Conservation (phyloP, 2,329 filamentous ascomycete species). For the Sporothrix phasma region DNA sequence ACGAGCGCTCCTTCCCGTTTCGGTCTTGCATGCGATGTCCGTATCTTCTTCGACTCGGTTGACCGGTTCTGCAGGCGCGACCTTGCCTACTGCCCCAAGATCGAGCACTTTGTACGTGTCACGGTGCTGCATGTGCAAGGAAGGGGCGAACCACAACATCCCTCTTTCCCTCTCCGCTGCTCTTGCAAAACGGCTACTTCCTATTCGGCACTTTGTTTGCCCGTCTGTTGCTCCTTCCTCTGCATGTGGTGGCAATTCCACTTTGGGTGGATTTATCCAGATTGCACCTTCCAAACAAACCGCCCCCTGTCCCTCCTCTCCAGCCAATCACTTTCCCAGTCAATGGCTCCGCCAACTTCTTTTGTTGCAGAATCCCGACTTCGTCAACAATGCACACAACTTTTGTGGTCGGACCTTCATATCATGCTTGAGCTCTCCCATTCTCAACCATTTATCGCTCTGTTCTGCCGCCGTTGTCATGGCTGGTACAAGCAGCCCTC, state of each 20-base stretch:
- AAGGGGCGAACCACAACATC: neutral
- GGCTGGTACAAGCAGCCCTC: neutral
- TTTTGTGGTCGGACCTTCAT: no score
- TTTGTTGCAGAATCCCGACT: neutral
- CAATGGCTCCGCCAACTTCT: neutral
- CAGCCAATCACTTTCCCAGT: neutral
- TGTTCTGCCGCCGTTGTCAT: conserved; percentile 8
- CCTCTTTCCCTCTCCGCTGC: neutral
- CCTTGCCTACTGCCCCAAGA: neutral
- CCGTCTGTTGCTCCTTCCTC: neutral
- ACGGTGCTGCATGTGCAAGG: neutral
- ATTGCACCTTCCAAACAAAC: neutral
- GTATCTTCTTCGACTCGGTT: neutral
- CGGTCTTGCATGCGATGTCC: neutral
- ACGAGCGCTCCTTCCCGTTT: neutral
- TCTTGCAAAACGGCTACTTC: neutral
- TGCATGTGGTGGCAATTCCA: neutral
- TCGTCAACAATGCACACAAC: neutral
- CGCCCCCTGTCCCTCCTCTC: neutral
- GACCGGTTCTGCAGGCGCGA: neutral
- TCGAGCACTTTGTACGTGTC: neutral
- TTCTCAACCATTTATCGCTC: neutral
- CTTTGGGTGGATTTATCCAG: conserved; percentile 6
- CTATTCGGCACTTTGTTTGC: neutral
- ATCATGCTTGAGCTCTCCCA: neutral